These are phyloP conservation scores for Fusarium torreyae DNA, from an alignment of 2,329 filamentous ascomycete genomes.

Conservation along the genomic window DNA sequence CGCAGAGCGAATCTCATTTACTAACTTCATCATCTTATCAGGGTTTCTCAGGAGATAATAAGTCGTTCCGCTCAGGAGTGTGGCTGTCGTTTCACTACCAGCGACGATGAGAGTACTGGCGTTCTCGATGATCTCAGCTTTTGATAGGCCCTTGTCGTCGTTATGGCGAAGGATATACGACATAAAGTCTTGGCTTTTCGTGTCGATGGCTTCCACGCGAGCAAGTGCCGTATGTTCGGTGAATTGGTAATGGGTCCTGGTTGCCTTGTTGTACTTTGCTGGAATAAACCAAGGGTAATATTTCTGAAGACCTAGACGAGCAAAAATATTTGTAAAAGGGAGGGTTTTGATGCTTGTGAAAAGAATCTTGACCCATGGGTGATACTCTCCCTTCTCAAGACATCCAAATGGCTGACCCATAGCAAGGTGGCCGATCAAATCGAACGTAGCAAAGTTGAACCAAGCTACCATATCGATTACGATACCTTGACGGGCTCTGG, in stretches of 20 bases:
- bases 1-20: background rate
- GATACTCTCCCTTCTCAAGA: conserved; percentile 10
- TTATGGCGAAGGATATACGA: conserved; percentile 20
- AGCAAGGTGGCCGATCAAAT: conserved; percentile 8
- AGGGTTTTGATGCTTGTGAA: background rate
- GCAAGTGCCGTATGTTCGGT: conserved; percentile 8
- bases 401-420: conserved; percentile 17
- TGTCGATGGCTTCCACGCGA: background rate
- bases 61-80: conserved; percentile 3
- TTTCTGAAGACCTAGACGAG: background rate
- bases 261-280: background rate
- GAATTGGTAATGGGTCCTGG: background rate
- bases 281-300: background rate
- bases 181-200: conserved; percentile 4
- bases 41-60: conserved; percentile 3
- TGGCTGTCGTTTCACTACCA: conserved; percentile 18
- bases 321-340: fast-evolving
- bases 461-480: conserved; percentile 4
- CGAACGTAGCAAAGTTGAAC: conserved; percentile 21
- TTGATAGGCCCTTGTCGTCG: conserved; percentile 14
- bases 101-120: background rate
- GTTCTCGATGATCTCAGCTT: conserved; percentile 12
- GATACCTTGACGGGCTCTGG: background rate
- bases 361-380: conserved; percentile 8
- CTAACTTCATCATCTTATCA: background rate